Evolutionary conservation across 2,329 filamentous ascomycete genomes (phyloP).

Genomic region (Fulvia fulva): DNA sequence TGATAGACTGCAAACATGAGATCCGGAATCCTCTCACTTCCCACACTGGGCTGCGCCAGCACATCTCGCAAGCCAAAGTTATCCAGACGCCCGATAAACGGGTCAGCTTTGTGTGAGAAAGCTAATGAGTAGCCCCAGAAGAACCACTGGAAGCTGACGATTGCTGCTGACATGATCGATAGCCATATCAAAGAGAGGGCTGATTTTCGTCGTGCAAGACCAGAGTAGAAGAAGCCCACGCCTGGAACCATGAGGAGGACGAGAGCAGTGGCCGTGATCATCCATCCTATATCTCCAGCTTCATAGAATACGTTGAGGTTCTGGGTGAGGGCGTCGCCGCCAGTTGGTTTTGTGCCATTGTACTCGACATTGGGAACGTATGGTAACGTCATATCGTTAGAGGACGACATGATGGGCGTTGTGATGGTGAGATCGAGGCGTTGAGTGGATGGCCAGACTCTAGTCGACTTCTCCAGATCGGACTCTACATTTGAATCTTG

Average conservation of each 20-base stretch:
- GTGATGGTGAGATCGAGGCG: neutral
- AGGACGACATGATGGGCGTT: neutral
- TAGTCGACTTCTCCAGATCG: neutral
- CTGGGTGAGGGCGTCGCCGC: slow-evolving; percentile 62
- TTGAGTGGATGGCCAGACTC: neutral
- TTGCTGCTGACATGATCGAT: slow-evolving; percentile 72
- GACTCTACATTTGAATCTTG: neutral
- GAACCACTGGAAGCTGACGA: slow-evolving; percentile 89
- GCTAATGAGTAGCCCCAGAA: slow-evolving; percentile 88
- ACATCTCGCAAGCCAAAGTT: slow-evolving; percentile 79
- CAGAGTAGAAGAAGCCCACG: slow-evolving; percentile 91
- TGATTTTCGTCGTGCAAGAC: slow-evolving; percentile 82
- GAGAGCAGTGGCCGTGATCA: slow-evolving; percentile 63
- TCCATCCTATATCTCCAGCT: slow-evolving; percentile 79
- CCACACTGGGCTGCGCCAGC: slow-evolving; percentile 70
- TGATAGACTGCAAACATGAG: slow-evolving; percentile 82
- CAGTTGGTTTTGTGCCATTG: slow-evolving; percentile 61
- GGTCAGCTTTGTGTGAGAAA: slow-evolving; percentile 72
- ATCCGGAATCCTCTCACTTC: slow-evolving; percentile 70
- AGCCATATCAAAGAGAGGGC: slow-evolving; percentile 83
- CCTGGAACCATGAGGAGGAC: slow-evolving; percentile 91
- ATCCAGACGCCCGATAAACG: slow-evolving; percentile 71
- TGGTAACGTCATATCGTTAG: slow-evolving; percentile 7
- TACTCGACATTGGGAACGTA: slow-evolving; percentile 42
- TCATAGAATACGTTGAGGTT: slow-evolving; percentile 86